Evolutionary conservation across 768 basidiomycete species (phyloP).

Genomic region (Suillus lakei): DNA sequence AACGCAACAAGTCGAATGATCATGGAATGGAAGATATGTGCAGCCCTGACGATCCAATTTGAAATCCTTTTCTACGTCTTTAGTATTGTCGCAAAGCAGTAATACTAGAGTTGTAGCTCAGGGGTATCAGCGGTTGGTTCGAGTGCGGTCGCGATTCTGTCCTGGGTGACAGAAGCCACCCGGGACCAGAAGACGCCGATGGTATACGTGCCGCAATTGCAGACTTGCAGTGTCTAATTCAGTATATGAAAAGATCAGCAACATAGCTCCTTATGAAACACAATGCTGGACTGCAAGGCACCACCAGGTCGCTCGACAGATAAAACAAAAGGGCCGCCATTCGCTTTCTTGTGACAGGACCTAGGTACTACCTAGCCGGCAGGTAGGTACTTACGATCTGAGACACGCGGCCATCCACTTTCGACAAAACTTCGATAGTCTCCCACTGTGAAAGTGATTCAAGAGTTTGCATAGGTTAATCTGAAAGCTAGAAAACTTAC

Average conservation of each 20-base stretch:
- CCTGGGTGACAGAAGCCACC: neutral
- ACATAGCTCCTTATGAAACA: neutral
- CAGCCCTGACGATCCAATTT: neutral
- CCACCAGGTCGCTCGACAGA: neutral
- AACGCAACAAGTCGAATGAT: neutral
- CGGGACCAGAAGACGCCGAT: neutral
- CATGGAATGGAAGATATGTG: neutral
- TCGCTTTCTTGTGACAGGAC: neutral
- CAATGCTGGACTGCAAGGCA: neutral
- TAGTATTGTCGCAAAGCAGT: neutral
- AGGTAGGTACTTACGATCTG: constrained; percentile 15
- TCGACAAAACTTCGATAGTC: constrained; percentile 23
- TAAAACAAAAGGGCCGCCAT: neutral
- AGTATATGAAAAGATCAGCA: neutral
- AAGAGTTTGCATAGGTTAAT: neutral
- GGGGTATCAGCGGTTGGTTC: neutral
- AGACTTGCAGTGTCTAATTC: neutral
- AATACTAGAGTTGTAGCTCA: neutral
- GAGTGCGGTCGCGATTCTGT: neutral
- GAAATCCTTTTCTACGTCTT: neutral
- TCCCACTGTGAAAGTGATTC: constrained; percentile 21
- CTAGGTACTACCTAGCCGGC: neutral
- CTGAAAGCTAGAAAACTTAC: constrained; percentile 22
- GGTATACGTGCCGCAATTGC: neutral
- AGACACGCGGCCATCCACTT: constrained; percentile 25